These are phyloP conservation scores for Colletotrichum lupini DNA, from an alignment of 2,329 filamentous ascomycete genomes.

Conservation along the genomic window DNA sequence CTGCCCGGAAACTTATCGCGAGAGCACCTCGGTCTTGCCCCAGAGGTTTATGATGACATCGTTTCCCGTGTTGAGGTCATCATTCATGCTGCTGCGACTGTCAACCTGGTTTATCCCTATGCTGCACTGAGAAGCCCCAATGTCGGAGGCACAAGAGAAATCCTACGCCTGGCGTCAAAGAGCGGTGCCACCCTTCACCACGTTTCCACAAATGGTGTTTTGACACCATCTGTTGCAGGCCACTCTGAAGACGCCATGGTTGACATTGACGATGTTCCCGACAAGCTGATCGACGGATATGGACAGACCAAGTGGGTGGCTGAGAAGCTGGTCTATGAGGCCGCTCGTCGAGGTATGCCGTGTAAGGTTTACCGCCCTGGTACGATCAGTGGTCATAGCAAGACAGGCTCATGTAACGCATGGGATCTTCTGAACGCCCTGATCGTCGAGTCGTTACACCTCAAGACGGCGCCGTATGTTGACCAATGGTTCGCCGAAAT, in stretches of 20 bases:
- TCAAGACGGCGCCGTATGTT: constrained; percentile 77
- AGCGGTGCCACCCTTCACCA: constrained; percentile 80
- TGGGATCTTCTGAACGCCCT: constrained; percentile 83
- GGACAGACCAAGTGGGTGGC: constrained; percentile 87
- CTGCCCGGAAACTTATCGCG: constrained; percentile 78
- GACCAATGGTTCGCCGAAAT: constrained; percentile 84
- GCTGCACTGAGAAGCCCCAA: constrained; percentile 80
- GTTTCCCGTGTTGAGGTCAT: constrained; percentile 76
- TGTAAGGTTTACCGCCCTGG: constrained; percentile 79
- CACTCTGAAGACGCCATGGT: constrained; percentile 79
- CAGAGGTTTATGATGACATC: constrained; percentile 73
- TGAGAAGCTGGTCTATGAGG: constrained; percentile 78
- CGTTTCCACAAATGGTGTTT: constrained; percentile 82
- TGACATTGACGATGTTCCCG: constrained; percentile 74
- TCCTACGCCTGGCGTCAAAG: constrained; percentile 76
- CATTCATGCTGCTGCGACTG: constrained; percentile 80
- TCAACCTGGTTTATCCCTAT: constrained; percentile 86
- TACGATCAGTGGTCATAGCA: constrained; percentile 83
- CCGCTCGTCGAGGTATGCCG: constrained; percentile 74
- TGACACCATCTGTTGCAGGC: constrained; percentile 75
- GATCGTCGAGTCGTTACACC: constrained; percentile 79
- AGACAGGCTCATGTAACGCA: constrained; percentile 79
- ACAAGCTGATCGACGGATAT: constrained; percentile 77
- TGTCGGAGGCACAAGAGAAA: constrained; percentile 81
- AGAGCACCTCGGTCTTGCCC: constrained; percentile 74